Conservation (phyloP, 306 rosid species). For the Quercus aquifolioides region DNA sequence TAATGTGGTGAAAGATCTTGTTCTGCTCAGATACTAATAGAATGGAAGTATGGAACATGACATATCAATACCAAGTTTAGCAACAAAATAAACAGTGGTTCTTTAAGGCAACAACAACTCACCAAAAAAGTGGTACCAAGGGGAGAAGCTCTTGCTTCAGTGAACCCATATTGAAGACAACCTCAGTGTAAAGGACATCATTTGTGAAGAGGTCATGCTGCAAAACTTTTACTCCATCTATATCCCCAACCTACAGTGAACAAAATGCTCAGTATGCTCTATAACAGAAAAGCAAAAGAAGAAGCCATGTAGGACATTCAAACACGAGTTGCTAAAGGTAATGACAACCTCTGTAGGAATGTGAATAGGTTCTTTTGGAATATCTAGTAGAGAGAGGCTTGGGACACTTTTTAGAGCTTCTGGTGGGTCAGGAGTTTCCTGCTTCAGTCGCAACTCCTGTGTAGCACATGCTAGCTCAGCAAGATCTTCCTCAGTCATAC, state of each 20-base stretch:
- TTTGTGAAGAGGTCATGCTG: slow-evolving; percentile 96
- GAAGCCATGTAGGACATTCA: background rate
- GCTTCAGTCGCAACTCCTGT: slow-evolving; percentile 74
- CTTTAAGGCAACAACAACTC: slow-evolving; percentile 30
- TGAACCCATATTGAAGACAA: slow-evolving; percentile 80
- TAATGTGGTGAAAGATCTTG: background rate
- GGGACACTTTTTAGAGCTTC: slow-evolving; percentile 96
- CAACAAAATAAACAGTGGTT: slow-evolving; percentile 19
- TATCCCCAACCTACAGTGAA: slow-evolving; percentile 64
- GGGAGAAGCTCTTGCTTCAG: slow-evolving; percentile 92
- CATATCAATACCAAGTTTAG: background rate
- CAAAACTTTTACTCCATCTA: slow-evolving; percentile 83
- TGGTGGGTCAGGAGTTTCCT: slow-evolving; percentile 96
- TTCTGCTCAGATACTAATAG: slow-evolving; percentile 6
- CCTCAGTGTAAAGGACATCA: slow-evolving; percentile 89
- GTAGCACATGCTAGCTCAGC: slow-evolving; percentile 86
- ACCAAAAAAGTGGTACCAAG: slow-evolving; percentile 91
- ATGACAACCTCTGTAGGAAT: slow-evolving; percentile 74
- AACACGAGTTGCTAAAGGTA: slow-evolving; percentile 12
- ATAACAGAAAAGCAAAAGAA: slow-evolving; percentile 17
- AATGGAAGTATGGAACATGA: slow-evolving; percentile 8
- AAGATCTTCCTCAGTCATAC: slow-evolving; percentile 89
- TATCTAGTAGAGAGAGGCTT: slow-evolving; percentile 82
- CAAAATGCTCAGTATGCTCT: slow-evolving; percentile 21
- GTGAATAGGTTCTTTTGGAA: slow-evolving; percentile 84